These are phyloP conservation scores for Arabidopsis suecica DNA, from an alignment of 345 rosid genomes.

Conservation along the genomic window DNA sequence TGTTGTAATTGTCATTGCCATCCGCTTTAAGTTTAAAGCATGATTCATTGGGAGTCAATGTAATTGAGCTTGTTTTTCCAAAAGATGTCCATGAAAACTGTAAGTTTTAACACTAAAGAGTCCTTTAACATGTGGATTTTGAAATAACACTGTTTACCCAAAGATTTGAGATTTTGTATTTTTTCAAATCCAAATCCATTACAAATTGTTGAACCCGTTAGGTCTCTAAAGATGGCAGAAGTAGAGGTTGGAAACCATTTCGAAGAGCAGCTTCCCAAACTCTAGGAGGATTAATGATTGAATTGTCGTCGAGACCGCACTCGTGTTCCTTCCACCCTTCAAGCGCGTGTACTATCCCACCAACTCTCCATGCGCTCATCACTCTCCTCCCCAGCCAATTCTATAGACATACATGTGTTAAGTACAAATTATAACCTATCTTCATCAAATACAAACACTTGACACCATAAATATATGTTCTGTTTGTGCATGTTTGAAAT, in stretches of 20 bases:
- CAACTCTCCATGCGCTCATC: constrained; percentile 78
- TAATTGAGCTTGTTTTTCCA: neutral
- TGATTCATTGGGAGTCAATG: neutral
- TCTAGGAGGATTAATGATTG: constrained; percentile 42
- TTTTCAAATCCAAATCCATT: no score
- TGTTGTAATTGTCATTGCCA: neutral
- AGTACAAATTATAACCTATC: neutral
- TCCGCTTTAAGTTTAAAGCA: neutral
- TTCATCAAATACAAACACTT: neutral
- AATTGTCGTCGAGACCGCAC: constrained; percentile 49
- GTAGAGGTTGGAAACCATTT: constrained; percentile 62
- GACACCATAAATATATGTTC: neutral
- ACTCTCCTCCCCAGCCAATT: constrained; percentile 80
- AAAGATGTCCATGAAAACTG: neutral
- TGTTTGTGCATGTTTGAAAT: neutral
- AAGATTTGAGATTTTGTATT: no score
- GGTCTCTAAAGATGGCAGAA: constrained; percentile 32
- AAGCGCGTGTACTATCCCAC: constrained; percentile 67
- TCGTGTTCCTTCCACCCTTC: constrained; percentile 73
- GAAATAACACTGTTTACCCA: no score
- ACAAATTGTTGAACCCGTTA: neutral
- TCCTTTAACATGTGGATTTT: no score
- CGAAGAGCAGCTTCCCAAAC: constrained; percentile 66
- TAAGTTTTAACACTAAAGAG: no score
- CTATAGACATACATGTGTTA: constrained; percentile 34